Conservation (phyloP, 768 basidiomycete species). For the Russula sp. region DNA sequence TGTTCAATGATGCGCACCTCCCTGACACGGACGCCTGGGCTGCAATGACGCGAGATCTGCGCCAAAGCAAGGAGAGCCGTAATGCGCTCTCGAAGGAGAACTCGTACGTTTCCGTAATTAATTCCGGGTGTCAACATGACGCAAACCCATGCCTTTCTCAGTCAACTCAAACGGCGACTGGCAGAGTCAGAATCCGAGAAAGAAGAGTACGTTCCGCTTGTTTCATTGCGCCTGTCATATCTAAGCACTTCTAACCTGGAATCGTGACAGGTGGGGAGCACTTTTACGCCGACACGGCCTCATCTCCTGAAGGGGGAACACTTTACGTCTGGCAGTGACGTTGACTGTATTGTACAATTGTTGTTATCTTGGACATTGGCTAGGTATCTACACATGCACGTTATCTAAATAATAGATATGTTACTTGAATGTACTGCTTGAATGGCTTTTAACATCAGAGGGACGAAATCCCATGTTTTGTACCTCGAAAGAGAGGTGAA, state of each 20-base stretch:
- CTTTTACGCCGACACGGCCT: slow-evolving; percentile 45
- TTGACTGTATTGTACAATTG: slow-evolving; percentile 12
- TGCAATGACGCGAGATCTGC: slow-evolving; percentile 68
- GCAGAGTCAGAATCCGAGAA: slow-evolving; percentile 66
- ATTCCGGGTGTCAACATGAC: background rate
- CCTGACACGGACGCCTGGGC: slow-evolving; percentile 79
- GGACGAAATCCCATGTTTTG: background rate
- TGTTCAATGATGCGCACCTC: slow-evolving; percentile 80
- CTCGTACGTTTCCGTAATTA: slow-evolving; percentile 42
- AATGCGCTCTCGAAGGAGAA: slow-evolving; percentile 76
- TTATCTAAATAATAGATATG: slow-evolving; percentile 22
- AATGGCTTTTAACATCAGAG: background rate
- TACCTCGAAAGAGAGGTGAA: background rate
- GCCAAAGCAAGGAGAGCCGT: slow-evolving; percentile 64
- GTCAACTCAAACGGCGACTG: slow-evolving; percentile 61
- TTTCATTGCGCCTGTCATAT: background rate
- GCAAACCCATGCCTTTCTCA: slow-evolving; percentile 27
- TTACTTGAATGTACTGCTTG: slow-evolving; percentile 14
- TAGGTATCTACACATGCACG: slow-evolving; percentile 11
- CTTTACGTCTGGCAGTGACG: background rate
- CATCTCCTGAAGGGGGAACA: slow-evolving; percentile 29
- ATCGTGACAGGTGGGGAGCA: slow-evolving; percentile 50
- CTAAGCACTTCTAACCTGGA: background rate
- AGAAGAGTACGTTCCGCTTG: slow-evolving; percentile 58
- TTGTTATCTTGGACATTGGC: slow-evolving; percentile 7